These are phyloP conservation scores for Lotmaria passim DNA, from an alignment of 208 protist species.

Conservation along the genomic window DNA sequence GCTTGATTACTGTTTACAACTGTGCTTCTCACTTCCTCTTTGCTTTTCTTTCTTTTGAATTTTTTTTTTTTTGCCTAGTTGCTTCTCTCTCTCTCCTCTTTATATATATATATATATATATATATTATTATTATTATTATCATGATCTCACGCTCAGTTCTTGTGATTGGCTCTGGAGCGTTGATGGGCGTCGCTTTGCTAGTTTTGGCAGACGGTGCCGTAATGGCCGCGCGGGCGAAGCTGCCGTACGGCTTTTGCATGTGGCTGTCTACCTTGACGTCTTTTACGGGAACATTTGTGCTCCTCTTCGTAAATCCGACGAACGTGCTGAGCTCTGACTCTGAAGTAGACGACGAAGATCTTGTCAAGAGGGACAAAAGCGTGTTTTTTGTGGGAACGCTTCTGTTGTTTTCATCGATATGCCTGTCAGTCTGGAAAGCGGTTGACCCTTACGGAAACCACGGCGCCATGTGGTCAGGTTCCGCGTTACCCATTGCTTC, in stretches of 20 bases:
- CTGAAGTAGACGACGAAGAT: slow-evolving; percentile 42
- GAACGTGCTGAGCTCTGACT: slow-evolving; percentile 25
- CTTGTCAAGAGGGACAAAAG: slow-evolving; percentile 44
- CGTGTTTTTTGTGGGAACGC: slow-evolving; percentile 58
- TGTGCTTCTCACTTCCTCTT: no score
- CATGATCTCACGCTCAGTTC: neutral
- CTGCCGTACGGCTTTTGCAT: slow-evolving; percentile 76
- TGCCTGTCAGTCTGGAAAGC: slow-evolving; percentile 61
- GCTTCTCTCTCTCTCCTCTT: slow-evolving; percentile 12
- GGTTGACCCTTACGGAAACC: slow-evolving; percentile 50
- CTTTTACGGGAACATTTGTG: slow-evolving; percentile 53
- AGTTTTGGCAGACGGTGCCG: slow-evolving; percentile 66
- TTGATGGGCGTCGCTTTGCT: slow-evolving; percentile 46
- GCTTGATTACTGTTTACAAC: no score
- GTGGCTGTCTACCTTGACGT: slow-evolving; percentile 58
- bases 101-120: no score
- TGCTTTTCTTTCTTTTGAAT: no score
- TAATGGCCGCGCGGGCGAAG: slow-evolving; percentile 40
- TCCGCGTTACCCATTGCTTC: slow-evolving; percentile 52
- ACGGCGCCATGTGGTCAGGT: slow-evolving; percentile 43
- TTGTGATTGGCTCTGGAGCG: slow-evolving; percentile 38
- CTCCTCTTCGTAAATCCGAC: slow-evolving; percentile 54
- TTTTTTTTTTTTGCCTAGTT: no score
- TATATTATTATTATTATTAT: slow-evolving; percentile 14
- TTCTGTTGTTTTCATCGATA: slow-evolving; percentile 59